These are phyloP conservation scores for Phytophthora lateralis DNA, from an alignment of 352 stramenopile species.

Conservation along the genomic window DNA sequence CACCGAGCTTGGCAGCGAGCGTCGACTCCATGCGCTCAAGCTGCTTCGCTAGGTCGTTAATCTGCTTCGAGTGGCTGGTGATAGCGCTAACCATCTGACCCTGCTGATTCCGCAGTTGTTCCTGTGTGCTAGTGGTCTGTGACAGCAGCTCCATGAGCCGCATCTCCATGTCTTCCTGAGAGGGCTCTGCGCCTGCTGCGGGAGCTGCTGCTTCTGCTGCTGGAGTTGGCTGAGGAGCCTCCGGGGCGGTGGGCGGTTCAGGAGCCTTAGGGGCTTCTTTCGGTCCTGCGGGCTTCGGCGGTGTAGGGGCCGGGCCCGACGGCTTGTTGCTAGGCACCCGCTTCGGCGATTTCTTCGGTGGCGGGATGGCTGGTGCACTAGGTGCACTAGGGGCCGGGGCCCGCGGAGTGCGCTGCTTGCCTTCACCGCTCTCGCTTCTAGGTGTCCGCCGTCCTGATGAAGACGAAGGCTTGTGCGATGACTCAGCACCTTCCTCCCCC, in stretches of 20 bases:
- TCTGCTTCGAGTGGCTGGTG: constrained; percentile 79
- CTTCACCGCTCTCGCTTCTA: constrained; percentile 22
- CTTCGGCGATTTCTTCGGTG: constrained; percentile 43
- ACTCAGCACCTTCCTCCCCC: constrained; percentile 45
- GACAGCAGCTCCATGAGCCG: constrained; percentile 80
- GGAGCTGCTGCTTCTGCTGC: constrained; percentile 5
- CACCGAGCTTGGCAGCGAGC: constrained; percentile 64
- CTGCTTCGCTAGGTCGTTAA: constrained; percentile 82
- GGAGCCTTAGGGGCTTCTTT: constrained; percentile 22
- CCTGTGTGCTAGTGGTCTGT: constrained; percentile 85
- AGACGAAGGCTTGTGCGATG: constrained; percentile 59
- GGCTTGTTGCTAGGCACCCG: constrained; percentile 30
- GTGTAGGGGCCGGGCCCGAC: constrained; percentile 17
- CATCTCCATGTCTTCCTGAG: constrained; percentile 78
- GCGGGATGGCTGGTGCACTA: constrained; percentile 35
- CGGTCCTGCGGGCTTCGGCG: constrained; percentile 20
- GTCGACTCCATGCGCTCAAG: constrained; percentile 85
- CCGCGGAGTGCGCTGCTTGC: constrained; percentile 31
- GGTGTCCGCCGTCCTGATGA: constrained; percentile 51
- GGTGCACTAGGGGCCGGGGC: constrained; percentile 40
- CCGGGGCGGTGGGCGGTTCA: neutral
- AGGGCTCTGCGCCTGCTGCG: constrained; percentile 22
- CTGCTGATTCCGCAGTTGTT: constrained; percentile 86
- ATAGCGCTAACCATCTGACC: constrained; percentile 85
- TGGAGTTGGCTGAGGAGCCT: neutral